A percentile compares a stretch with the other conserved stretches of the same genome.
These are phyloP conservation scores for Candida hispaniensis DNA, from an alignment of 805 yeast genomes.

Conservation along the genomic window DNA sequence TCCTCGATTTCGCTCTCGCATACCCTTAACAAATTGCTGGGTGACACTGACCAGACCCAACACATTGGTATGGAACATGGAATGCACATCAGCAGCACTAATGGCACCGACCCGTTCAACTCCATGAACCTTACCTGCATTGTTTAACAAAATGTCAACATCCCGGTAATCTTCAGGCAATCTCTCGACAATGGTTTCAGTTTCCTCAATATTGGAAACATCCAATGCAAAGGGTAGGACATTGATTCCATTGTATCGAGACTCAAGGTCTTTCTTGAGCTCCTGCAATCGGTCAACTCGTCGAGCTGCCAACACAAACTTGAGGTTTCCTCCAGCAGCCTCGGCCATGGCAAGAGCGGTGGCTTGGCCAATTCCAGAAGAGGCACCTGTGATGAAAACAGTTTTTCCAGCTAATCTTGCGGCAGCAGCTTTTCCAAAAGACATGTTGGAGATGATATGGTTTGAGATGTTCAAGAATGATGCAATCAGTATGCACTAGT, in stretches of 20 bases:
- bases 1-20: conserved; percentile 54
- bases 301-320: conserved; percentile 69
- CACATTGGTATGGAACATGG: conserved; percentile 81
- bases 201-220: conserved; percentile 43
- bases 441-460: conserved; percentile 25
- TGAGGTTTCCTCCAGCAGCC: conserved; percentile 59
- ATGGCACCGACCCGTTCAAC: conserved; percentile 65
- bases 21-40: conserved; percentile 61
- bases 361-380: conserved; percentile 90
- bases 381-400: conserved; percentile 88
- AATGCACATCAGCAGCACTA: conserved; percentile 48
- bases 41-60: conserved; percentile 75
- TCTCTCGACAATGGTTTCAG: conserved; percentile 39
- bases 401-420: conserved; percentile 71
- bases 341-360: conserved; percentile 81
- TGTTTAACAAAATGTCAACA: conserved; percentile 53
- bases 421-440: conserved; percentile 64
- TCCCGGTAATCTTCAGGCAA: conserved; percentile 47
- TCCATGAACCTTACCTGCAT: conserved; percentile 67
- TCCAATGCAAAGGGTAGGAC: conserved; percentile 44
- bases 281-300: conserved; percentile 50
- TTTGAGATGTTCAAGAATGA: no score
- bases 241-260: conserved; percentile 38
- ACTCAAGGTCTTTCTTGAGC: conserved; percentile 38
- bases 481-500: no score